Conservation (phyloP, 352 stramenopile genomes). For the Globisporangium apiculatum region DNA sequence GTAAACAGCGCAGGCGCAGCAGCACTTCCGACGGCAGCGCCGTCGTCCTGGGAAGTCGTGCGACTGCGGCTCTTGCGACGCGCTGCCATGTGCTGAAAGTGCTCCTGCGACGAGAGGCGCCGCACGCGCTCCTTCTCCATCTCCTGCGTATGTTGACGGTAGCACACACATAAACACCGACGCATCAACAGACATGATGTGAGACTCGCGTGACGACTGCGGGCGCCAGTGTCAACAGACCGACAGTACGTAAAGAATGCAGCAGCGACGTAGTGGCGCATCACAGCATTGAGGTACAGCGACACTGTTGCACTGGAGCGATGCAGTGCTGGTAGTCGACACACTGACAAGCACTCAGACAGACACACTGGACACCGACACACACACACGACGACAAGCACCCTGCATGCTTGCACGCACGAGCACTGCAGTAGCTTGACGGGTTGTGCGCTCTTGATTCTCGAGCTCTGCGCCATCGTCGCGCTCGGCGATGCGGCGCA, state of each 20-base stretch:
- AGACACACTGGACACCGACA: background rate
- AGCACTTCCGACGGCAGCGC: background rate
- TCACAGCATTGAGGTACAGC: too few relatives aligned
- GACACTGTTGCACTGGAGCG: too few relatives aligned
- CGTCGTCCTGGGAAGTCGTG: background rate
- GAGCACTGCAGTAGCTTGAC: background rate
- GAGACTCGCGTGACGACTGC: too few relatives aligned
- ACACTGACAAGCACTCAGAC: too few relatives aligned
- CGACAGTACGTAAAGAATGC: too few relatives aligned
- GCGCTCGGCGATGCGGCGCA: slow-evolving; percentile 36
- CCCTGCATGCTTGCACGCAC: background rate
- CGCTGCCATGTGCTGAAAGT: slow-evolving; percentile 25
- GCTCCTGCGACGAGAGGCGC: slow-evolving; percentile 41
- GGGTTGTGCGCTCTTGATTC: slow-evolving; percentile 14
- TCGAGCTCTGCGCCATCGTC: slow-evolving; percentile 15
- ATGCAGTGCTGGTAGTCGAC: too few relatives aligned
- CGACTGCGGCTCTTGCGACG: slow-evolving; percentile 11
- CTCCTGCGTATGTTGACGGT: slow-evolving; percentile 6
- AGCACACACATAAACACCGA: background rate
- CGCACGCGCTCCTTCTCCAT: slow-evolving; percentile 56
- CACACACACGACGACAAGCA: background rate
- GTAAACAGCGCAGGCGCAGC: background rate
- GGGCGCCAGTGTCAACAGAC: too few relatives aligned
- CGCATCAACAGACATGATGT: too few relatives aligned
- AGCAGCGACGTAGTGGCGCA: too few relatives aligned